A percentile compares a stretch with the other conserved stretches of the same genome.
These are phyloP conservation scores for Trichophyton rubrum DNA, from an alignment of 2,329 filamentous ascomycete genomes.

Conservation along the genomic window DNA sequence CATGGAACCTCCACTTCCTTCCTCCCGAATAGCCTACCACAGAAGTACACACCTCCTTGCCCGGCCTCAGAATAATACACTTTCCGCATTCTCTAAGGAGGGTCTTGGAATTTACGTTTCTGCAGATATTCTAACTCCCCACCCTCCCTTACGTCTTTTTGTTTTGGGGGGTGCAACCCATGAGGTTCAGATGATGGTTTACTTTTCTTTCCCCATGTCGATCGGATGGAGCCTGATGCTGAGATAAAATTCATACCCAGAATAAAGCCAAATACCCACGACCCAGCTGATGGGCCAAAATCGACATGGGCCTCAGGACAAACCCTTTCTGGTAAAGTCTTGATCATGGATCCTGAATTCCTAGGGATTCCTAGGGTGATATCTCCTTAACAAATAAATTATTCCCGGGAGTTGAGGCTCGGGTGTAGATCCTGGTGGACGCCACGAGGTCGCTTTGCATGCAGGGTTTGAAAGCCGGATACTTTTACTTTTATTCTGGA, in stretches of 20 bases:
- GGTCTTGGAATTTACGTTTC: background rate
- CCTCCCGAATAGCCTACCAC: background rate
- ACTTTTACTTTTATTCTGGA: background rate
- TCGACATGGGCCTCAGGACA: background rate
- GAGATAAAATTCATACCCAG: background rate
- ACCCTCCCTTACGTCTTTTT: background rate
- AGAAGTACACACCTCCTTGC: background rate
- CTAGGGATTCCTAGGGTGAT: background rate
- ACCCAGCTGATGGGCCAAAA: background rate
- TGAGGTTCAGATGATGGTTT: background rate
- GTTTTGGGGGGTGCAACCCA: background rate
- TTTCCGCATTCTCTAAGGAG: no score
- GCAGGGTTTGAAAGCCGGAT: background rate
- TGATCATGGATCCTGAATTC: background rate
- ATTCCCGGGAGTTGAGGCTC: background rate
- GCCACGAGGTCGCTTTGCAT: background rate
- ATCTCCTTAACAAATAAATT: background rate
- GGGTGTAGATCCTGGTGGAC: background rate
- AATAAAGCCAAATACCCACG: background rate
- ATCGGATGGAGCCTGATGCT: background rate
- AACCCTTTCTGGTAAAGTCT: background rate
- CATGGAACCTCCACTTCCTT: background rate
- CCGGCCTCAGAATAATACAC: no score
- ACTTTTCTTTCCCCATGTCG: background rate
- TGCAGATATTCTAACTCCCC: background rate